Evolutionary conservation across 2,329 filamentous ascomycete genomes (phyloP).

Genomic region (Pseudogymnoascus sp.): DNA sequence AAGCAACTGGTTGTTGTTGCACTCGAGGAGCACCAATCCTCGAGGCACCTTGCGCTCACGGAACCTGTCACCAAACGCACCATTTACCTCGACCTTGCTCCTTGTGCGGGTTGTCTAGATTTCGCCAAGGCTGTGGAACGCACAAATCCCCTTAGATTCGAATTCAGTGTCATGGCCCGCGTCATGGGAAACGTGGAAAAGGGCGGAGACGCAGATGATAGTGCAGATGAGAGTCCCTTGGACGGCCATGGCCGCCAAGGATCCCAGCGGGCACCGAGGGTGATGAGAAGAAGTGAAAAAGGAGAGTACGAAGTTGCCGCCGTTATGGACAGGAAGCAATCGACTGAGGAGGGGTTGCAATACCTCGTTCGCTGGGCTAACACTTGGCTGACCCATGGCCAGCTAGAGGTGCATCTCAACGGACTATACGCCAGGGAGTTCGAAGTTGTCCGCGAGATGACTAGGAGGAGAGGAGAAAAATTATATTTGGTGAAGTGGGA

Average conservation of each 20-base stretch:
- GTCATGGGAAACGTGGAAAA: background rate
- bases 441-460: background rate
- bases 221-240: background rate
- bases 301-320: no score
- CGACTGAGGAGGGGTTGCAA: no score
- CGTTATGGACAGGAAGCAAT: no score
- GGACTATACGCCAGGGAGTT: background rate
- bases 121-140: background rate
- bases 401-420: background rate
- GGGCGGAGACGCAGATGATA: background rate
- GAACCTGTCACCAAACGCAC: background rate
- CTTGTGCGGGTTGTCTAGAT: background rate
- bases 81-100: background rate
- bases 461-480: background rate
- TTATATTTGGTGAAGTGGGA: background rate
- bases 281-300: no score
- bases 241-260: background rate
- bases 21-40: background rate
- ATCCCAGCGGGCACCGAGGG: no score
- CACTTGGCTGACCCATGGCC: background rate
- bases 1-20: background rate
- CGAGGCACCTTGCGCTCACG: background rate
- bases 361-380: no score
- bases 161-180: background rate
- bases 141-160: background rate